Conservation (phyloP, 768 basidiomycete genomes). For the Coprinopsis marcescibilis region DNA sequence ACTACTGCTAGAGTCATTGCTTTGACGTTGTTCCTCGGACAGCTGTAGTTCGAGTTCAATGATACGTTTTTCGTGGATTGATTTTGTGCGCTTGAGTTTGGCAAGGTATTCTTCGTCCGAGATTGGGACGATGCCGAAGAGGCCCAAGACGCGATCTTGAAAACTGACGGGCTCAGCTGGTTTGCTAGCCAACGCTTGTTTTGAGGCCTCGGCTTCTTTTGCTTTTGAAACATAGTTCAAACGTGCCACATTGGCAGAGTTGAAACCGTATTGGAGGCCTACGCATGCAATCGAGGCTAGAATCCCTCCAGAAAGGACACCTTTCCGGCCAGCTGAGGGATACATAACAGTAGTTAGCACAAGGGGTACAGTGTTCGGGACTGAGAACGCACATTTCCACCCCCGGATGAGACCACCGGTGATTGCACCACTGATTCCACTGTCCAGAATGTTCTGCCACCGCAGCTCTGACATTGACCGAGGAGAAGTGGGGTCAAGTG, state of each 20-base stretch:
- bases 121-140: constrained; percentile 49
- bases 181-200: constrained; percentile 5
- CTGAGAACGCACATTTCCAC: constrained; percentile 44
- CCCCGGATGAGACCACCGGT: constrained; percentile 58
- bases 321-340: constrained; percentile 55
- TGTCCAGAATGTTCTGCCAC: constrained; percentile 59
- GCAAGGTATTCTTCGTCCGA: constrained; percentile 70
- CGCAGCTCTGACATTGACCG: constrained; percentile 51
- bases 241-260: constrained; percentile 58
- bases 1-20: not conserved
- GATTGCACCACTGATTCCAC: constrained; percentile 63
- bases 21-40: constrained; percentile 23
- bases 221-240: constrained; percentile 48
- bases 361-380: no score
- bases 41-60: constrained; percentile 46
- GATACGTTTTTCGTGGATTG: constrained; percentile 50
- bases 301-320: constrained; percentile 52
- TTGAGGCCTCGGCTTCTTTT: constrained; percentile 14
- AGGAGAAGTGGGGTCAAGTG: constrained; percentile 4
- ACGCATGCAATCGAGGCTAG: constrained; percentile 56
- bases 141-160: constrained; percentile 29
- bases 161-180: constrained; percentile 3
- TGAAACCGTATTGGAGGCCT: constrained; percentile 61
- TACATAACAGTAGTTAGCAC: not conserved
- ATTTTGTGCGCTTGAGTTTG: constrained; percentile 52